phyloP scores from a whole-genome alignment of 805 yeast genomes.

The Myxozyma melibiosi region DNA sequence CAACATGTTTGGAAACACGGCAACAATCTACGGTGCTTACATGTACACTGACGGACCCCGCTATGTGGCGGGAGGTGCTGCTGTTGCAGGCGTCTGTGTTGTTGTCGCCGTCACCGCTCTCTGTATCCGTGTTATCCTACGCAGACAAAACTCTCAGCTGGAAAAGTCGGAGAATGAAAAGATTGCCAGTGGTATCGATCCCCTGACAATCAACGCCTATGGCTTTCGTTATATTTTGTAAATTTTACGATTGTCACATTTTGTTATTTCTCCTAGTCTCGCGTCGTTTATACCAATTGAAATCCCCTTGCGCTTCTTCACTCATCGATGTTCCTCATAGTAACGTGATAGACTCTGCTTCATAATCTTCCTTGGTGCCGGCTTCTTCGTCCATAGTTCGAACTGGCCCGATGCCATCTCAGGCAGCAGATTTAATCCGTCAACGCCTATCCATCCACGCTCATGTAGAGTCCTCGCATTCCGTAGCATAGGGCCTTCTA shows the following conservation, averaged over 20 bases:
- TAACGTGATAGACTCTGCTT: slow-evolving; percentile 7
- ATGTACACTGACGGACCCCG: slow-evolving; percentile 25
- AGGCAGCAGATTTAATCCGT: slow-evolving; percentile 19
- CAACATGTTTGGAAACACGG: slow-evolving; percentile 28
- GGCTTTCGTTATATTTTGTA: slow-evolving; percentile 21
- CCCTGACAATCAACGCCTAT: background rate
- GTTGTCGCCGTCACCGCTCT: slow-evolving; percentile 10
- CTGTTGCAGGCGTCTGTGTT: slow-evolving; percentile 12
- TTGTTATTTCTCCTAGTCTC: too few relatives aligned
- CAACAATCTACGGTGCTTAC: slow-evolving; percentile 23
- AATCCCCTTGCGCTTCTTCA: too few relatives aligned
- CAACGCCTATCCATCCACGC: slow-evolving; percentile 18
- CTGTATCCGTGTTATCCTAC: slow-evolving; percentile 12
- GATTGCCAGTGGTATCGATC: slow-evolving; percentile 1
- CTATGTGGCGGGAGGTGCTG: slow-evolving; percentile 26
- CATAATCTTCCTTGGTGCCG: slow-evolving; percentile 19
- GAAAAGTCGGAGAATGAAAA: slow-evolving; percentile 20
- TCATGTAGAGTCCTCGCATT: background rate
- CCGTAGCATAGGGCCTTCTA: slow-evolving; percentile 8
- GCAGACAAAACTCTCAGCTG: slow-evolving; percentile 17
- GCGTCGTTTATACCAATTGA: too few relatives aligned
- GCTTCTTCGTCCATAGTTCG: slow-evolving; percentile 20
- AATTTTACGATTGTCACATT: too few relatives aligned
- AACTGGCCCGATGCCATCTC: slow-evolving; percentile 18
- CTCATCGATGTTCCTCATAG: slow-evolving; percentile 11